phyloP scores from a whole-genome alignment of 2,329 filamentous ascomycete species.

The Curvularia sp. region DNA sequence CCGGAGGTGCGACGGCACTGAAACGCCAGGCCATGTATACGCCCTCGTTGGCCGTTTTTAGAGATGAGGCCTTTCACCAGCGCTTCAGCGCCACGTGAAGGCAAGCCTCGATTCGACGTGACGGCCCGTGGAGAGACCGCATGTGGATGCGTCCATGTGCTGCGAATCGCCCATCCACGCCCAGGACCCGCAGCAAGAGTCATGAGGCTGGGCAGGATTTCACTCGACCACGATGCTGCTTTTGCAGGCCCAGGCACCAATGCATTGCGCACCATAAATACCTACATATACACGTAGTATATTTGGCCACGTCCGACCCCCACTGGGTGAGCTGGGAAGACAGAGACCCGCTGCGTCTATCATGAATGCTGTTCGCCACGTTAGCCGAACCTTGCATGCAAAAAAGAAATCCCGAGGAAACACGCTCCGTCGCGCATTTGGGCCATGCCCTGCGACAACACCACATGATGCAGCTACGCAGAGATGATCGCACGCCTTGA shows the following conservation, averaged over 20 bases:
- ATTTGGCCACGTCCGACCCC: not conserved
- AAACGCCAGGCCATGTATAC: constrained; percentile 23
- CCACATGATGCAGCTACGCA: constrained; percentile 9
- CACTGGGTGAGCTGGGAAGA: not conserved
- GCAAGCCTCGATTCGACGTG: constrained; percentile 31
- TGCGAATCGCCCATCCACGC: constrained; percentile 23
- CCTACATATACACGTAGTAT: no score
- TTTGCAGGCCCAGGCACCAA: not conserved
- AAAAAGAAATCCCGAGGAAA: constrained; percentile 1
- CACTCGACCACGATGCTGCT: constrained; percentile 14
- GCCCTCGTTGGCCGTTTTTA: constrained; percentile 33
- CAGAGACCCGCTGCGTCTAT: constrained; percentile 1
- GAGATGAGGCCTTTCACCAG: constrained; percentile 27
- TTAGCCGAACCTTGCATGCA: constrained; percentile 12
- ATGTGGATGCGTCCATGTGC: constrained; percentile 16
- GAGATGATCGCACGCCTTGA: constrained; percentile 2
- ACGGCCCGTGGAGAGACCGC: constrained; percentile 37
- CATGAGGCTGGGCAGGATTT: constrained; percentile 9
- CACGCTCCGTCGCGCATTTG: not conserved
- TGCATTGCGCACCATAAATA: not conserved
- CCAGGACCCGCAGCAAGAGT: constrained; percentile 15
- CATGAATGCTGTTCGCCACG: constrained; percentile 6
- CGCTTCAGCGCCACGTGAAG: constrained; percentile 39
- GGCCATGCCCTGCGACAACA: not conserved
- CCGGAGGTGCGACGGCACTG: constrained; percentile 33